Evolutionary conservation across 2,329 filamentous ascomycete genomes (phyloP).

Genomic region (Monilinia vaccinii-corymbosi): DNA sequence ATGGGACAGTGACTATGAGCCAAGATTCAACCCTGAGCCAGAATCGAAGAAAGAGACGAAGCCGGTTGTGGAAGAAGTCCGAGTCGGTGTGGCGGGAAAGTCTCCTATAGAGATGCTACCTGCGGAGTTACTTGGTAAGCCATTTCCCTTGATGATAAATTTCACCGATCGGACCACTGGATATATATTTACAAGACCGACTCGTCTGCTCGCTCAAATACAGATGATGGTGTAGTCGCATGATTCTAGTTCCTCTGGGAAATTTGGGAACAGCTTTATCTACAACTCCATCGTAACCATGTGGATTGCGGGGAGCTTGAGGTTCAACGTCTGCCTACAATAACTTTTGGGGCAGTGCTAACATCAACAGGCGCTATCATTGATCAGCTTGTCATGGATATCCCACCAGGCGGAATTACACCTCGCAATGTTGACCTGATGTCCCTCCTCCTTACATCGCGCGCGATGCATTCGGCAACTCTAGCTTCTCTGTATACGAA

Average conservation of each 20-base stretch:
- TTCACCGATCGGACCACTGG: neutral
- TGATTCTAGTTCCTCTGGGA: conserved; percentile 13
- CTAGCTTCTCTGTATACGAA: conserved; percentile 67
- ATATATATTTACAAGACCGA: neutral
- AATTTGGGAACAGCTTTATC: conserved; percentile 2
- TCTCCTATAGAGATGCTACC: conserved; percentile 60
- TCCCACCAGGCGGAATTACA: conserved; percentile 65
- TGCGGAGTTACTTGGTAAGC: conserved; percentile 61
- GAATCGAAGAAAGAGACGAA: neutral
- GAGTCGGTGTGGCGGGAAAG: conserved; percentile 34
- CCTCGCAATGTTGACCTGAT: conserved; percentile 72
- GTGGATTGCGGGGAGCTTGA: conserved; percentile 1
- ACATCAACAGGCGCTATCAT: conserved; percentile 56
- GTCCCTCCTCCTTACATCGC: conserved; percentile 68
- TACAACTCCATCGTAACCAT: conserved; percentile 2
- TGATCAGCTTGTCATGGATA: conserved; percentile 62
- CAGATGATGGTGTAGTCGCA: conserved; percentile 11
- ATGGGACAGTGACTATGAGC: conserved; percentile 27
- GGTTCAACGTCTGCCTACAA: conserved; percentile 9
- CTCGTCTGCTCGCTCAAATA: neutral
- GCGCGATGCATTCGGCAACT: conserved; percentile 62
- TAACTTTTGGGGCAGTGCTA: conserved; percentile 10
- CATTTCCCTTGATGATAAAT: conserved; percentile 8
- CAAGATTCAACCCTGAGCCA: neutral
- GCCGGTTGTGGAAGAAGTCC: conserved; percentile 12